Conservation (phyloP, 1,139 yeast species). For the Magnusiomyces clavatus region DNA sequence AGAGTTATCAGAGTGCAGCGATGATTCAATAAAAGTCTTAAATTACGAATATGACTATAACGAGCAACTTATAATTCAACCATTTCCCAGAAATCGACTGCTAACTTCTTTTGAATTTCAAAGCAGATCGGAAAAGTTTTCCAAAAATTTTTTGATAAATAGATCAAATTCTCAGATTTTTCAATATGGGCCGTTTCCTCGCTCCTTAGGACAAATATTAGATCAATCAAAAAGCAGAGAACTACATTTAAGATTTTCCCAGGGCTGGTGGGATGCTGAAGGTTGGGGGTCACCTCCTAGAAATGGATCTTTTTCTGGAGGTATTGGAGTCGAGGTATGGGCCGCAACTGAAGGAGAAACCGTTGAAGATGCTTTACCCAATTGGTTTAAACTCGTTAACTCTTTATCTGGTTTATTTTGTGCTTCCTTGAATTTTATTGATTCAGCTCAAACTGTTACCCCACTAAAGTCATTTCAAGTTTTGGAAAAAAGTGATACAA, state of each 20-base stretch:
- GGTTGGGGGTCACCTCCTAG: constrained; percentile 79
- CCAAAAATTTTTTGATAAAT: constrained; percentile 20
- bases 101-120: constrained; percentile 63
- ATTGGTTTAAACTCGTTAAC: constrained; percentile 70
- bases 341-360: constrained; percentile 66
- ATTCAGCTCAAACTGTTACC: constrained; percentile 65
- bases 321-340: constrained; percentile 94
- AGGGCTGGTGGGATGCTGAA: constrained; percentile 94
- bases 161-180: constrained; percentile 22
- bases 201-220: constrained; percentile 71
- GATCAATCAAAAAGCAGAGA: constrained; percentile 62
- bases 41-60: constrained; percentile 31
- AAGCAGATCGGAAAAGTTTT: constrained; percentile 44
- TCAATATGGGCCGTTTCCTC: constrained; percentile 72
- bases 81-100: constrained; percentile 62
- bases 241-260: constrained; percentile 77
- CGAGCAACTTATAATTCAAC: constrained; percentile 55
- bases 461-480: constrained; percentile 46
- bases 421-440: constrained; percentile 88
- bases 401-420: constrained; percentile 87
- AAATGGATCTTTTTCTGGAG: constrained; percentile 71
- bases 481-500: constrained; percentile 21
- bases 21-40: not conserved
- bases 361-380: constrained; percentile 46
- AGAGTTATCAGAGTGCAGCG: not conserved